These are phyloP conservation scores for Leccinum ochraceum DNA, from an alignment of 768 basidiomycete species.

Conservation along the genomic window DNA sequence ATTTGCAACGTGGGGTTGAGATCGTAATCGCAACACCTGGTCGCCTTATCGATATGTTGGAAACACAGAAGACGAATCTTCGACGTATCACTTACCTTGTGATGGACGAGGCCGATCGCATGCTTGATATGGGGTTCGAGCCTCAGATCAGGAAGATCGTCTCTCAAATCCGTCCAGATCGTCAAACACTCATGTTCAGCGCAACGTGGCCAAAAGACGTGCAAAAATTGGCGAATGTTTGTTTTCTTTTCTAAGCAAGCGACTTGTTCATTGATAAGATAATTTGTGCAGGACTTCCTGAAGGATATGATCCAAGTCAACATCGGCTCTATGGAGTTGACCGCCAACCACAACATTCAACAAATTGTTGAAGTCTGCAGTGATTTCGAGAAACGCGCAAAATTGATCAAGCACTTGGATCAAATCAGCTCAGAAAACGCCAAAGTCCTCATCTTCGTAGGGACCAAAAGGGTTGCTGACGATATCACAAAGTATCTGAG, in stretches of 20 bases:
- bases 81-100: conserved; percentile 96
- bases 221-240: conserved; percentile 90
- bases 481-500: conserved; percentile 98
- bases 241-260: conserved; percentile 11
- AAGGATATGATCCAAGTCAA: conserved; percentile 98
- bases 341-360: conserved; percentile 96
- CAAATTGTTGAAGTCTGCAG: conserved; percentile 97
- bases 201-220: conserved; percentile 99
- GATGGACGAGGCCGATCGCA: conserved; percentile 99
- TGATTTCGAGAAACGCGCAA: conserved; percentile 95
- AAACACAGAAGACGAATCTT: conserved; percentile 94
- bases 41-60: conserved; percentile 98
- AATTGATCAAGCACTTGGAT: conserved; percentile 95
- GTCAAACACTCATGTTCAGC: conserved; percentile 99
- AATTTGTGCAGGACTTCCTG: conserved; percentile 75
- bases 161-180: conserved; percentile 94
- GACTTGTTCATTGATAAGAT: conserved; percentile 3
- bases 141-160: conserved; percentile 99
- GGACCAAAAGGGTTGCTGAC: conserved; percentile 96
- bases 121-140: conserved; percentile 99
- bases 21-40: conserved; percentile 99
- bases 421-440: conserved; percentile 96
- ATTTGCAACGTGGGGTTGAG: conserved; percentile 95
- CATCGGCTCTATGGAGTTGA: conserved; percentile 97
- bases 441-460: conserved; percentile 98